phyloP scores from a whole-genome alignment of 768 basidiomycete species.

The Pleurotus giganteus region DNA sequence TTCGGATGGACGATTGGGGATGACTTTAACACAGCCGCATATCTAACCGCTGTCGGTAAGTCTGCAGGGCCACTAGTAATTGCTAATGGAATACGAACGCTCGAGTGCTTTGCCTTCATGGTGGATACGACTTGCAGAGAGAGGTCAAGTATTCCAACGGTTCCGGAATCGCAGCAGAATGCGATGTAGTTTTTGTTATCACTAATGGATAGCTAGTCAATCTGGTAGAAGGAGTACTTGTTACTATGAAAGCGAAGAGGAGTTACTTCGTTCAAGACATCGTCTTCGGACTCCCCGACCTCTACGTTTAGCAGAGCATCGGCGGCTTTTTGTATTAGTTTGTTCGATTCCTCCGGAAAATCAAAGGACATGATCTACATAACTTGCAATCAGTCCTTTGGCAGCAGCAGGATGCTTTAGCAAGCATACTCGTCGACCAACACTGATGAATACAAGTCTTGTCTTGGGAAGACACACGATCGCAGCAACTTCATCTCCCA shows the following conservation, averaged over 20 bases:
- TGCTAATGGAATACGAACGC: constrained; percentile 43
- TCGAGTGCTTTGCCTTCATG: constrained; percentile 65
- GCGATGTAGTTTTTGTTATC: constrained; percentile 54
- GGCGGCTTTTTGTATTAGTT: constrained; percentile 50
- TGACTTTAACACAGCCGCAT: constrained; percentile 66
- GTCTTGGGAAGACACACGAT: constrained; percentile 44
- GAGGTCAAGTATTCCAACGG: constrained; percentile 65
- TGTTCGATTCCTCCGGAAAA: constrained; percentile 33
- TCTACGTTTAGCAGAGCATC: constrained; percentile 49
- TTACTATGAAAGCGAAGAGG: background rate
- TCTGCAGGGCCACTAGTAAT: background rate
- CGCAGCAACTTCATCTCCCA: constrained; percentile 62
- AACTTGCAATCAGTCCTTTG: background rate
- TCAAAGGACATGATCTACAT: constrained; percentile 43
- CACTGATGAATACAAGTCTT: constrained; percentile 62
- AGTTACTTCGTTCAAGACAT: constrained; percentile 69
- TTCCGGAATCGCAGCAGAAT: constrained; percentile 69
- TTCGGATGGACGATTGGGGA: constrained; percentile 69
- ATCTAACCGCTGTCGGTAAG: constrained; percentile 43
- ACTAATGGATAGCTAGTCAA: constrained; percentile 65
- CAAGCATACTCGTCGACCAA: constrained; percentile 51
- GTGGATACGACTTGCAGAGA: constrained; percentile 40
- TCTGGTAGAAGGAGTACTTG: constrained; percentile 7
- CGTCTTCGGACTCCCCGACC: constrained; percentile 49
- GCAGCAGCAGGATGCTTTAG: background rate